Evolutionary conservation across 1,284 basidiomycete species (phyloP).

Genomic region (Cryptococcus hybrid): DNA sequence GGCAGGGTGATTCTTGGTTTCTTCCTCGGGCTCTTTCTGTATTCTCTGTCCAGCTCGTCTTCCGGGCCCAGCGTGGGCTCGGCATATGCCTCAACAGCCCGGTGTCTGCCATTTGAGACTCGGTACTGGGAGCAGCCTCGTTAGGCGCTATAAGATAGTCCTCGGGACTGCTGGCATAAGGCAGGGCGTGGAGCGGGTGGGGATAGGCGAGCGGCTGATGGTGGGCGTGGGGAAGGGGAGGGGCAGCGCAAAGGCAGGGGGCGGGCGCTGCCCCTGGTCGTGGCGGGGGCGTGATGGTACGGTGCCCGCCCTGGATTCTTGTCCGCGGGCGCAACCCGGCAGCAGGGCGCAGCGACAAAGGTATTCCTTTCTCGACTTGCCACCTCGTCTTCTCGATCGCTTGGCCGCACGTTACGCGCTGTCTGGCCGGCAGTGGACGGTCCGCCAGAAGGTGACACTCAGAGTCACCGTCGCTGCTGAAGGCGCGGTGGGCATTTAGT

Average conservation of each 20-base stretch:
- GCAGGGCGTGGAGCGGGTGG: background rate
- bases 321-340: no score
- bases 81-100: background rate
- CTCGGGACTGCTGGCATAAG: background rate
- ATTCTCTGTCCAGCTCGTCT: background rate
- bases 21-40: conserved; percentile 13
- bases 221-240: background rate
- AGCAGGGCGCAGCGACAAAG: no score
- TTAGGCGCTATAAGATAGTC: background rate
- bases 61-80: background rate
- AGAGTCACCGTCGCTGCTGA: no score
- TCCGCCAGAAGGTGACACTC: no score
- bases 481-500: no score
- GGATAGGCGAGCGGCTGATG: background rate
- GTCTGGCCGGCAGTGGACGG: no score
- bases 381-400: no score
- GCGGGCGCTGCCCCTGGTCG: background rate
- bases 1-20: conserved; percentile 29
- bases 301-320: no score
- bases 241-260: background rate
- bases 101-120: background rate
- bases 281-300: no score
- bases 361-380: no score
- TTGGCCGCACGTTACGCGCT: no score
- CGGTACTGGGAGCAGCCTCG: background rate